These are phyloP conservation scores for Microstegium vimineum DNA, from an alignment of 176 grass and related monocot genomes.

Conservation along the genomic window DNA sequence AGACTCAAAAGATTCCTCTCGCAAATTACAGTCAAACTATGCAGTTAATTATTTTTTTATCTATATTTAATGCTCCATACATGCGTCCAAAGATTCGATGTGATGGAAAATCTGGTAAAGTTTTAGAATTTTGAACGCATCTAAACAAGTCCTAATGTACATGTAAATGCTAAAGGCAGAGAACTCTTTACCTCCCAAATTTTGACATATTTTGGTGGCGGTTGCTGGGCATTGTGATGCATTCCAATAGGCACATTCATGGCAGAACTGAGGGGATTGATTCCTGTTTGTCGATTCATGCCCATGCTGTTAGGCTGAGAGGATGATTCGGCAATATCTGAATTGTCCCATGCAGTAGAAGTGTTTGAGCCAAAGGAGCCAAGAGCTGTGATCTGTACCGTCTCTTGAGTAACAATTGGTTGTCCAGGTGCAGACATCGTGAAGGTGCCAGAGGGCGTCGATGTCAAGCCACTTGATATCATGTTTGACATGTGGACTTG, in stretches of 20 bases:
- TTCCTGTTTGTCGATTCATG: conserved; percentile 45
- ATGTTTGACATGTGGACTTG: conserved; percentile 84
- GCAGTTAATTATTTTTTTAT: no score
- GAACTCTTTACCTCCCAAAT: conserved; percentile 88
- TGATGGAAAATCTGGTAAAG: no score
- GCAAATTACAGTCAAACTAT: no score
- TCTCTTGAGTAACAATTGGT: conserved; percentile 38
- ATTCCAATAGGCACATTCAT: background rate
- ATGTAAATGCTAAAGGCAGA: background rate
- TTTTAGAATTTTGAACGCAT: no score
- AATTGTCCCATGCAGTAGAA: conserved; percentile 45
- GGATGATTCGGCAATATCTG: conserved; percentile 47
- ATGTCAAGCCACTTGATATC: conserved; percentile 61
- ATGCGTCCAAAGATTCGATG: no score
- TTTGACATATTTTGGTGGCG: conserved; percentile 75
- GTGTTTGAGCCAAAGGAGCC: conserved; percentile 55
- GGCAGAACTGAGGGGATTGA: conserved; percentile 28
- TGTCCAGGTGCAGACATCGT: conserved; percentile 49
- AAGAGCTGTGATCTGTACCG: conserved; percentile 48
- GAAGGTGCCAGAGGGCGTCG: conserved; percentile 24
- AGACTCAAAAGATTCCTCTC: no score
- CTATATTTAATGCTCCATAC: no score
- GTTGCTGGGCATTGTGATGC: background rate
- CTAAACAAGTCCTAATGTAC: no score
- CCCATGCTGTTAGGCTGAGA: conserved; percentile 47